Evolutionary conservation across 139 green algal genomes (phyloP).

Genomic region (Closterium sp.): DNA sequence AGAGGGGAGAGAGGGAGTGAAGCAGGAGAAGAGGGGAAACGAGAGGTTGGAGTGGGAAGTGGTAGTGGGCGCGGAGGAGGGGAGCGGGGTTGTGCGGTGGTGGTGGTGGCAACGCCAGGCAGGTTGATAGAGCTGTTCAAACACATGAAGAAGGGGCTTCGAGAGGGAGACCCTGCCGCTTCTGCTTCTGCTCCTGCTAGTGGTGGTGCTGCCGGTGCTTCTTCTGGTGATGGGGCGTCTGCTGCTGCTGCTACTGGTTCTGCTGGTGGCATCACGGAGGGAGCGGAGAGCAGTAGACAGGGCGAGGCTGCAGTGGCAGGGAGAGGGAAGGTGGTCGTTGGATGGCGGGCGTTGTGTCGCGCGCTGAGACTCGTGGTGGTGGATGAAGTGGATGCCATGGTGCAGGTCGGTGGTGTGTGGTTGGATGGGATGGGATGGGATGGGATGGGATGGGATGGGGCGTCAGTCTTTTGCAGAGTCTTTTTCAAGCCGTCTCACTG

Average conservation of each 20-base stretch:
- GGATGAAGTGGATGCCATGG: slow-evolving; percentile 31
- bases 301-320: not conserved
- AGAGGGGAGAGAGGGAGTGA: not conserved
- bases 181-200: not conserved
- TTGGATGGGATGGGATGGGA: not conserved
- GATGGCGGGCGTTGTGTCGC: not conserved
- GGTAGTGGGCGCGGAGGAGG: not conserved
- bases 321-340: not conserved
- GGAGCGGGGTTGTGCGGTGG: not conserved
- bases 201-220: not conserved
- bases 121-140: slow-evolving; percentile 17
- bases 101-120: slow-evolving; percentile 25
- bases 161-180: not conserved
- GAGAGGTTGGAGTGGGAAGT: not conserved
- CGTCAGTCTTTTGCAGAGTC: no score
- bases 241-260: not conserved
- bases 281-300: not conserved
- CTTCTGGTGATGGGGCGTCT: not conserved
- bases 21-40: not conserved
- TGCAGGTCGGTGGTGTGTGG: not conserved
- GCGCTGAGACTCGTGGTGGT: slow-evolving; percentile 3
- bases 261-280: not conserved
- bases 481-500: no score
- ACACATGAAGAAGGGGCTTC: not conserved
- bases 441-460: not conserved